Conservation (phyloP, 2,329 filamentous ascomycete genomes). For the Ophiosphaerella herpotricha region DNA sequence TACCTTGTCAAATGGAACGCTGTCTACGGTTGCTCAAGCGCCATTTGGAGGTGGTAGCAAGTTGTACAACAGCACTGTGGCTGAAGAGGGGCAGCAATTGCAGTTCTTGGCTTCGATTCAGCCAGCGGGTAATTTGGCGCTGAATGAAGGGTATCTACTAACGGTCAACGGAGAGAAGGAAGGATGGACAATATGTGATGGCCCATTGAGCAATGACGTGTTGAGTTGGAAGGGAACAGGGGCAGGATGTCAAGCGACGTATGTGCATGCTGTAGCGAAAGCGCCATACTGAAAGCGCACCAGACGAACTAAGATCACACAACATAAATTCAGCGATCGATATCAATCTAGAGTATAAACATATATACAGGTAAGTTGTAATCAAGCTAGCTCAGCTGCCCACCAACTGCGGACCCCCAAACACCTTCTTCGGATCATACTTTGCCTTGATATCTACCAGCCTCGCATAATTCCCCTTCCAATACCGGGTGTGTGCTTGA, state of each 20-base stretch:
- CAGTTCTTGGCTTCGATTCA: slow-evolving; percentile 39
- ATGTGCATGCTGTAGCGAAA: slow-evolving; percentile 45
- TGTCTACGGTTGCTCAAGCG: slow-evolving; percentile 36
- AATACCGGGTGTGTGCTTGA: slow-evolving; percentile 53
- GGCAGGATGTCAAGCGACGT: slow-evolving; percentile 41
- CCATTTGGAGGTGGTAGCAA: slow-evolving; percentile 33
- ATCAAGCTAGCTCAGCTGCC: slow-evolving; percentile 11
- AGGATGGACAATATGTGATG: slow-evolving; percentile 49
- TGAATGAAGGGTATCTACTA: slow-evolving; percentile 45
- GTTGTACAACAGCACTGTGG: slow-evolving; percentile 39
- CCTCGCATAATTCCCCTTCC: slow-evolving; percentile 39
- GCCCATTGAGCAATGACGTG: slow-evolving; percentile 34
- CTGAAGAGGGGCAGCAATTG: slow-evolving; percentile 32
- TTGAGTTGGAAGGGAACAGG: slow-evolving; percentile 47
- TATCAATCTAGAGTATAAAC: background rate
- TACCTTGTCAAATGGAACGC: slow-evolving; percentile 40
- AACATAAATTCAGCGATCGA: too few species aligned
- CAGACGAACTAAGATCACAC: too few species aligned
- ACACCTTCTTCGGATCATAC: slow-evolving; percentile 41
- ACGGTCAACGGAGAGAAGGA: slow-evolving; percentile 41
- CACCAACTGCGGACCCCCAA: slow-evolving; percentile 33
- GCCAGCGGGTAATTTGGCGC: slow-evolving; percentile 38
- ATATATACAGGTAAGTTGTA: background rate
- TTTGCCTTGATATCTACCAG: slow-evolving; percentile 39
- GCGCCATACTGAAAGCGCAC: slow-evolving; percentile 42